Evolutionary conservation across 495 filamentous ascomycete species (phyloP), one percentile per base, ranked within the genome.

Genomic region (Talaromyces nanjingensis): DNA sequence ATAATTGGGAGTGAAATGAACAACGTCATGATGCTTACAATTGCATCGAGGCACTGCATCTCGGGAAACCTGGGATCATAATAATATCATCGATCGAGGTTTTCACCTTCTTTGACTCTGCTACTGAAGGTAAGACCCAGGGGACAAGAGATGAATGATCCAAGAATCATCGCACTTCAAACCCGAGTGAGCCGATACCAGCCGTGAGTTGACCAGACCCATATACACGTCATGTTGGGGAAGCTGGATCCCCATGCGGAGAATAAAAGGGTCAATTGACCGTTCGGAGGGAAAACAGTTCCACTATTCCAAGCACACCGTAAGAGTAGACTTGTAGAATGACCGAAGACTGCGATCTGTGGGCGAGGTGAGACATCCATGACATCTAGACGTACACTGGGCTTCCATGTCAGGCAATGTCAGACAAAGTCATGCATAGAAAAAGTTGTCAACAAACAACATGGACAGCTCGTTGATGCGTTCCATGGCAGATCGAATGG

Each of bases 151-250:
- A 27, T 56, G 22, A n/a, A n/a, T 6, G 16, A 14, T 56, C 53
- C 53, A 56, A 29, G 11, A 56, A 25, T 56, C n/a, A 29, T 56
- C 24, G 16, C 9, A 29, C 22, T 27, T 16, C 22, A 11, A 29
- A 16, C 12, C 52, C 53, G 53, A 29, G 16, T 6, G 53, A 27
- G 22, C 53, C 53, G 53, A 27, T 56, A 24, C 7, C n/a, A 27
- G 53, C 12, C 29, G 11, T 27, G 53, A 29, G 53, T 3, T 27
- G 16, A 29, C 27, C 11, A 22, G 22, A 29, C 24, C 22, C n/a
- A 56, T 56, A 56, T 56, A 29, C n/a, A 56, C 53, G 53, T 56
- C 53, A 56, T 56, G 53, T n/a, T 56, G 53, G 53, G 53, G 53
- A 6, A 5, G 2, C 22, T 14, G 53, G 53, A 29, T 27, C 24